Evolutionary conservation across 1,284 basidiomycete genomes (phyloP), one percentile per base, ranked within the genome.

Genomic region (Trichosporon sp.): DNA sequence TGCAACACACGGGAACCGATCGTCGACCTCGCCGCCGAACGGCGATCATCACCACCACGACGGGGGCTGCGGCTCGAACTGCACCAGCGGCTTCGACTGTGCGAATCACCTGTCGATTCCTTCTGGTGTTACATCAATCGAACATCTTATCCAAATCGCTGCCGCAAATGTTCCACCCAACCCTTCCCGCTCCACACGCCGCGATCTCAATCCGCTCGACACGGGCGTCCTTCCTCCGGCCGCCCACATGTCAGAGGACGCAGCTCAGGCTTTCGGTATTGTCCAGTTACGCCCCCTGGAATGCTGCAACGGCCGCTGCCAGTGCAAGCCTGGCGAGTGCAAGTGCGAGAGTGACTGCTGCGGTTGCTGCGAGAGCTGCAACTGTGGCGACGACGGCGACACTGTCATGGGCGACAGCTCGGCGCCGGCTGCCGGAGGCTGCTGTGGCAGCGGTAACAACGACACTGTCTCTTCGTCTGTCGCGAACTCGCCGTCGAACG

Each of bases 281-380:
- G 75, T 80, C 13, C 76, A 79, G 69, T 76, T 83, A 34, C 80
- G 77, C 68, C 81, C 80, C 8, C 77, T 83, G 15, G 77, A 83
- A 69, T 84, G 83, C 73, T 84, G 83, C 68, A 81, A 81, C 44
- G 81, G 82, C 18, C 75, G 81, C 58, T 84, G 83, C 69, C 78
- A 81, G 68, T 83, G 83, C 68, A 35, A 77, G 1, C 77, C 80
- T 0, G 82, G 82, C 2, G 70, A 80, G 51, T 84, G 83, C 70
- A 74, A 74, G 9, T 84, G 83, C 70, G 76, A 80, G 65, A 76
- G 76, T 53, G 81, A 83, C 5, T 83, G 83, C 71, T 84, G 83
- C 68, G 83, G 83, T 9, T 84, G 83, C 70, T 83, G 82, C 66
- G 70, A 75, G 7, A 72, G 77, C 32, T 83, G 82, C 69, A 73